A percentile compares a stretch with the other conserved stretches of the same genome.
Evolutionary conservation across 257 asterid genomes (phyloP).

Genomic region (Misopates orontium): DNA sequence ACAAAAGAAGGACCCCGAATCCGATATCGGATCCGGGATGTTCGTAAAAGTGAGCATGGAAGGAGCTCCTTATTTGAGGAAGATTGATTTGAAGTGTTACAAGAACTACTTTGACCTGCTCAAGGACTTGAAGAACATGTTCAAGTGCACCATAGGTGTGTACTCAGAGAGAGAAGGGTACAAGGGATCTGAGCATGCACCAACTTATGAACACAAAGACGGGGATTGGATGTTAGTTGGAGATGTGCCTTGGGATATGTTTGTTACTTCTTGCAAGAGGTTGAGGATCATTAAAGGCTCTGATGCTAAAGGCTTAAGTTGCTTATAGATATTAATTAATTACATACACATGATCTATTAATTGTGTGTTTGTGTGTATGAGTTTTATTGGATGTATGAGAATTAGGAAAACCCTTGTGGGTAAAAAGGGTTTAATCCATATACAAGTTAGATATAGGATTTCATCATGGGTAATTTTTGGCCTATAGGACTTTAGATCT

Average conservation of each 20-base stretch:
- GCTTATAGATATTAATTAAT: constrained; percentile 26
- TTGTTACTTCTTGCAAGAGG: constrained; percentile 70
- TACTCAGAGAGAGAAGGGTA: constrained; percentile 61
- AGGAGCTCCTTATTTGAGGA: constrained; percentile 67
- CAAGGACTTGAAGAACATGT: constrained; percentile 55
- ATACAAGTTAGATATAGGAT: too few relatives aligned
- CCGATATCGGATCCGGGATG: constrained; percentile 40
- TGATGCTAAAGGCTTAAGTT: constrained; percentile 69
- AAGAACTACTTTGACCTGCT: constrained; percentile 48
- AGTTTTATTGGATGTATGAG: too few relatives aligned
- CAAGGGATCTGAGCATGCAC: constrained; percentile 54
- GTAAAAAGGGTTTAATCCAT: too few relatives aligned
- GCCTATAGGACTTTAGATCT: too few relatives aligned
- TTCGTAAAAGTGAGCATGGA: constrained; percentile 72
- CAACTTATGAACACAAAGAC: constrained; percentile 66
- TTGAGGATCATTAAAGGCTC: constrained; percentile 75
- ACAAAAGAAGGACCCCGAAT: constrained; percentile 29
- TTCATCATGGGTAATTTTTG: too few relatives aligned
- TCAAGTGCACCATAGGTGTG: constrained; percentile 58
- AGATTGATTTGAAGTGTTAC: constrained; percentile 53
- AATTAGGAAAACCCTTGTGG: too few relatives aligned
- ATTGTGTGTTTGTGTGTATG: too few relatives aligned
- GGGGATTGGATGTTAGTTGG: constrained; percentile 77
- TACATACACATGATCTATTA: too few relatives aligned
- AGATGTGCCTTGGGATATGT: constrained; percentile 98